Base-by-base conservation (phyloP, 2,329 filamentous ascomycete genomes). In the Ceratocystis cubensis region DNA sequence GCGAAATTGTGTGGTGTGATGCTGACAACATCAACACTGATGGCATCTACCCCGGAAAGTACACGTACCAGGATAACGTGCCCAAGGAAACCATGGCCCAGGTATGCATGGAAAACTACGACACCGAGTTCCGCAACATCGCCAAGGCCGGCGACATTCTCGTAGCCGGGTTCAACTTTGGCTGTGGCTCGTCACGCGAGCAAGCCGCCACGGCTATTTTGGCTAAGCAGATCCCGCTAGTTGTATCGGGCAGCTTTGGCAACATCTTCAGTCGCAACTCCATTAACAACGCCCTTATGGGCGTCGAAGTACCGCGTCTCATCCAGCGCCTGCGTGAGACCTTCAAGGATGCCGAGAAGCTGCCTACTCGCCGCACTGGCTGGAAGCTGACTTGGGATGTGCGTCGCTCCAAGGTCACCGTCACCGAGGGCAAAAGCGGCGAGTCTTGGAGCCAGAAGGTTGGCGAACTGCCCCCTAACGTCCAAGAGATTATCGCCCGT, bases 91-190 rank as follows among this genome's bases (percentile, higher is more conserved):
- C 84, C 66, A 96, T 97, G 93, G 90, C 91, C 0, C 79, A 88
- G 70, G 91, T 92, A 0, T 92, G 88, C 75, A 96, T 97, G 91
- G 83, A 88, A 74, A 97, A 97, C 80, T 97, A 96, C 77, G 93
- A 97, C 73, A 77, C 82, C 0, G 74, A 79, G 0, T 96, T 96
- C 74, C 75, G 80, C 8, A 75, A 76, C 0, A 79, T 86, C 45
- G 86, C 88, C 59, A 82, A 82, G 70, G 73, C 83, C 0, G 85
- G 84, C 62, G 92, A 97, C 72, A 89, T 96, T 65, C 82, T 96
- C 0, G 91, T 96, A 0, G 78, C 86, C 0, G 91, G 91, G 41
- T 94, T 86, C 79, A 96, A 95, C 78, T 96, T 96, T 73, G 93
- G 93, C 61, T 91, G 86, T 70, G 91, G 91, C 20, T 84, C 80